phyloP scores from a whole-genome alignment of 179 eudicot genomes.

The Kewa caespitosa region DNA sequence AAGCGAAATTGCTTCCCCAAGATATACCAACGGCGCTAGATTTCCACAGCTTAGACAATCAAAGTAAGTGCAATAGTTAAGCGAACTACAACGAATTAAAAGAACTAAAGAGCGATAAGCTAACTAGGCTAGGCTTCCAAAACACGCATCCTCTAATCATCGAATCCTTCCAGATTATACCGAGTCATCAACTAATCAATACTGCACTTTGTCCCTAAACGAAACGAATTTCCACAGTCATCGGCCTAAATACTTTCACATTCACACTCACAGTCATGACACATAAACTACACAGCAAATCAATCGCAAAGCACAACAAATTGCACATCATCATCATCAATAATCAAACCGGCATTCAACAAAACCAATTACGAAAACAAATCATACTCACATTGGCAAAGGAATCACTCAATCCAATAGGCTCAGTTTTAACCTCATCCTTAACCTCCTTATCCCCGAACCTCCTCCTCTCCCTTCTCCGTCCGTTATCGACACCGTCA shows the following conservation, averaged over 20 bases:
- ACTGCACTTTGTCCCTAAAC: too few species aligned
- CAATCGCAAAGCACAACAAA: not conserved
- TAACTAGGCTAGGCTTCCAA: not conserved
- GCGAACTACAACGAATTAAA: not conserved
- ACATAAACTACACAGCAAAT: not conserved
- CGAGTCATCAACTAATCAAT: too few species aligned
- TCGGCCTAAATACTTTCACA: too few species aligned
- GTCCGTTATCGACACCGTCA: constrained; percentile 24
- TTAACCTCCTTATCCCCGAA: constrained; percentile 34
- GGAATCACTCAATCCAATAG: constrained; percentile 37
- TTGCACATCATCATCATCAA: not conserved
- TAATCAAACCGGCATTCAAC: not conserved
- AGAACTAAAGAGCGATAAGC: not conserved
- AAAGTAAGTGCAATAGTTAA: not conserved
- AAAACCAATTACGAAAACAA: not conserved
- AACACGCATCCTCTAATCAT: not conserved
- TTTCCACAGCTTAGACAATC: not conserved
- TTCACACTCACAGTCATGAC: not conserved
- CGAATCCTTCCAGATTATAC: too few species aligned
- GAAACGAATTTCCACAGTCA: too few species aligned
- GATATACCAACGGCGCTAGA: too few species aligned
- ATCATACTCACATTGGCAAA: constrained; percentile 48
- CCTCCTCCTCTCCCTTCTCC: constrained; percentile 32
- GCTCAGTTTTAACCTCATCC: constrained; percentile 27
- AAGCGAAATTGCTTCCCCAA: too few species aligned